These are phyloP conservation scores for Malassezia sympodialis DNA, from an alignment of 1,284 basidiomycete species.

Conservation along the genomic window DNA sequence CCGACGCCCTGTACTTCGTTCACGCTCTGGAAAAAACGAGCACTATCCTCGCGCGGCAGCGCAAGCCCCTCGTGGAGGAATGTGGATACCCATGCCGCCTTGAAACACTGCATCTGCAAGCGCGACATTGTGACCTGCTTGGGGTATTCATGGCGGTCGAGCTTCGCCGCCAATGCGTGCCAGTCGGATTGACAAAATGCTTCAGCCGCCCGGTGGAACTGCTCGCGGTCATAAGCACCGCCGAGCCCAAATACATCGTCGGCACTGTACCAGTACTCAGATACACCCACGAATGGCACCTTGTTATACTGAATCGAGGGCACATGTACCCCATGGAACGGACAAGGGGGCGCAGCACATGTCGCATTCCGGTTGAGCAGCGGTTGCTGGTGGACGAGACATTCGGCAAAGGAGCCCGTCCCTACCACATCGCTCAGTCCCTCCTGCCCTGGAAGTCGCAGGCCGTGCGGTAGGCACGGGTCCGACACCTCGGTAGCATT, in stretches of 20 bases:
- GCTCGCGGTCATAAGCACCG: constrained; percentile 86
- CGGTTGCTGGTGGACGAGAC: constrained; percentile 63
- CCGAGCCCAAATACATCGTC: constrained; percentile 90
- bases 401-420: constrained; percentile 79
- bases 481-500: constrained; percentile 53
- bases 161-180: constrained; percentile 60
- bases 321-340: constrained; percentile 95
- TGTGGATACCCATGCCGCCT: constrained; percentile 94
- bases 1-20: constrained; percentile 83
- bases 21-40: constrained; percentile 70
- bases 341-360: constrained; percentile 73
- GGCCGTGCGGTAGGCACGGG: constrained; percentile 75
- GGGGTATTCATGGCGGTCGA: constrained; percentile 15
- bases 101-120: constrained; percentile 96
- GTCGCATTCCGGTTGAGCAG: constrained; percentile 75
- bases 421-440: constrained; percentile 50
- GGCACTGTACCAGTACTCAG: constrained; percentile 98
- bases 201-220: constrained; percentile 84
- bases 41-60: constrained; percentile 59
- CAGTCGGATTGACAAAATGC: constrained; percentile 75
- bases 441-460: constrained; percentile 49
- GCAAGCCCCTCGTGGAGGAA: constrained; percentile 92
- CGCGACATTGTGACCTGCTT: constrained; percentile 64
- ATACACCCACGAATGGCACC: constrained; percentile 90
- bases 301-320: constrained; percentile 66